These are phyloP conservation scores for Trematosphaeria pertusa DNA, from an alignment of 2,329 filamentous ascomycete genomes.

Conservation along the genomic window DNA sequence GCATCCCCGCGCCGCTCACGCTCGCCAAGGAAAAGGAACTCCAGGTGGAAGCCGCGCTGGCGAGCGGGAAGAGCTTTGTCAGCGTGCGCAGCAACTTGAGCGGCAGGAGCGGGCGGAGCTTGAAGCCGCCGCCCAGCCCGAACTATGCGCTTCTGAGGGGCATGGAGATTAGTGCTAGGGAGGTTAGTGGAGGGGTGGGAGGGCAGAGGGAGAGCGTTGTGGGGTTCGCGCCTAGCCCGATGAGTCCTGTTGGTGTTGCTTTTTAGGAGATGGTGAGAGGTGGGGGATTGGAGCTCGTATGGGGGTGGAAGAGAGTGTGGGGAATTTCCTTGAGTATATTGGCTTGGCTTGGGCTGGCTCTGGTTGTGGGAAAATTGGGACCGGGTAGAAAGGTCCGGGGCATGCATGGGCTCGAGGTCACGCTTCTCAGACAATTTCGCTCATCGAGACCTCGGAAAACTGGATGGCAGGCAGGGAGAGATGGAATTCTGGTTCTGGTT, in stretches of 20 bases:
- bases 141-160: slow-evolving; percentile 34
- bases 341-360: neutral
- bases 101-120: slow-evolving; percentile 18
- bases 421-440: too few species aligned
- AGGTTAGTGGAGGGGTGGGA: slow-evolving; percentile 15
- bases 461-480: neutral
- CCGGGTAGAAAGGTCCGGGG: too few species aligned
- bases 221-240: slow-evolving; percentile 1
- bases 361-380: too few species aligned
- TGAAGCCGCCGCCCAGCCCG: slow-evolving; percentile 38
- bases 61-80: slow-evolving; percentile 23
- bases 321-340: neutral
- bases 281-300: neutral
- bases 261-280: slow-evolving; percentile 33
- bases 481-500: slow-evolving; percentile 1
- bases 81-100: slow-evolving; percentile 4
- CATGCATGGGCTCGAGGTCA: too few species aligned
- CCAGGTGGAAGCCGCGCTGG: slow-evolving; percentile 21
- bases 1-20: slow-evolving; percentile 37
- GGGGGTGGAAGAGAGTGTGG: neutral
- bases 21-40: slow-evolving; percentile 36
- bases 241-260: slow-evolving; percentile 43
- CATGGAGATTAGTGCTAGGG: slow-evolving; percentile 38
- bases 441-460: too few species aligned
- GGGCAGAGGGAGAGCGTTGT: slow-evolving; percentile 17